phyloP scores from a whole-genome alignment of 169 alveolate genomes.

The Plasmodium fragile region DNA sequence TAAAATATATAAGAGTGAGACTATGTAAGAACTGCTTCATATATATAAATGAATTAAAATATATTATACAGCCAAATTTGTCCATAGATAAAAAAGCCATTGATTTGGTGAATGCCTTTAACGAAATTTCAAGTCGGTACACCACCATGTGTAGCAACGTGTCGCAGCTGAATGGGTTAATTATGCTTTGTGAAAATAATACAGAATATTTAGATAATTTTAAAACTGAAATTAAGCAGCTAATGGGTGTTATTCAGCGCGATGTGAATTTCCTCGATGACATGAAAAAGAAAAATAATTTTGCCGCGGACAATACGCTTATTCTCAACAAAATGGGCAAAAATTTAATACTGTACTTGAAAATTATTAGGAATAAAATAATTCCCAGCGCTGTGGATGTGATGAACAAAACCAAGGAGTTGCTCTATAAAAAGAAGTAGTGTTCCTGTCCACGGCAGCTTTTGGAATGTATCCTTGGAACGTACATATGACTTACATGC shows the following conservation, averaged over 20 bases:
- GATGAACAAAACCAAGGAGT: slow-evolving; percentile 44
- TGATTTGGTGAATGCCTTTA: slow-evolving; percentile 41
- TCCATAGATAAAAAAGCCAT: slow-evolving; percentile 59
- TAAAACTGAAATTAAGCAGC: slow-evolving; percentile 42
- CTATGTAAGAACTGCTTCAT: slow-evolving; percentile 60
- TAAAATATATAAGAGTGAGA: slow-evolving; percentile 63
- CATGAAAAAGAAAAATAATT: slow-evolving; percentile 57
- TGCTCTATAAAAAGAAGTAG: slow-evolving; percentile 12
- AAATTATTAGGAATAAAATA: slow-evolving; percentile 61
- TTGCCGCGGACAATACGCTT: slow-evolving; percentile 17
- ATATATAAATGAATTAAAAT: slow-evolving; percentile 69
- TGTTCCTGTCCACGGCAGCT: not conserved
- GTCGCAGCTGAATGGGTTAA: slow-evolving; percentile 64
- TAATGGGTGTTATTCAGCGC: slow-evolving; percentile 18
- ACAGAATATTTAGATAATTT: slow-evolving; percentile 48
- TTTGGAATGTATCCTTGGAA: not conserved
- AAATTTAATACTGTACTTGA: slow-evolving; percentile 37
- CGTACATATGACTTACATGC: not conserved
- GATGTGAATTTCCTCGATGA: slow-evolving; percentile 34
- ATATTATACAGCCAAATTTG: slow-evolving; percentile 60
- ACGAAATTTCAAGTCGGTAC: slow-evolving; percentile 54
- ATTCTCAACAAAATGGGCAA: slow-evolving; percentile 54
- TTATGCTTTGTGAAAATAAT: slow-evolving; percentile 62
- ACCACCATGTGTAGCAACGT: slow-evolving; percentile 56
- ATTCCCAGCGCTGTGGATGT: slow-evolving; percentile 37